Percentiles rank a stretch among this genome's conserved stretches.
These are phyloP conservation scores for Trematosphaeria pertusa DNA, from an alignment of 2,329 filamentous ascomycete genomes.

Conservation along the genomic window DNA sequence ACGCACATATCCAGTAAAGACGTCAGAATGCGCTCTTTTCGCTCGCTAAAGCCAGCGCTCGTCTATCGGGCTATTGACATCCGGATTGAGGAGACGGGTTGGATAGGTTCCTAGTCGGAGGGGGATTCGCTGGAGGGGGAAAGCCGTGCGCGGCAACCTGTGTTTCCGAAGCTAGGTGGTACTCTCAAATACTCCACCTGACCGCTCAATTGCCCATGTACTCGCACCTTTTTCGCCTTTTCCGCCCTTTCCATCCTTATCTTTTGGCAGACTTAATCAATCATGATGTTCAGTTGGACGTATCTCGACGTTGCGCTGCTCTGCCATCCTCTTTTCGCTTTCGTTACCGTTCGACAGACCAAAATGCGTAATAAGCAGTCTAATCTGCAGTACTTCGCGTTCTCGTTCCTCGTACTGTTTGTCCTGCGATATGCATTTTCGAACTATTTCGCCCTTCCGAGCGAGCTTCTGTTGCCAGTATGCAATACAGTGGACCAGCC, in stretches of 20 bases:
- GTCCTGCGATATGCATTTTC: conserved; percentile 30
- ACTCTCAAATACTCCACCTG: no score
- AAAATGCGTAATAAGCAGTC: conserved; percentile 32
- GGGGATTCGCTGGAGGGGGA: not conserved
- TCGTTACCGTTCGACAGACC: conserved; percentile 30
- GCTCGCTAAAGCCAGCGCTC: not conserved
- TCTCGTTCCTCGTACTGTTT: conserved; percentile 36
- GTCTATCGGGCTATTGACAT: conserved; percentile 2
- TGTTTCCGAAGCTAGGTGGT: not conserved
- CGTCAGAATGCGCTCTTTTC: conserved; percentile 2
- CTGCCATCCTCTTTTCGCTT: conserved; percentile 39
- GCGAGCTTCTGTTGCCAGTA: conserved; percentile 4
- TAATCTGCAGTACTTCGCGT: conserved; percentile 33
- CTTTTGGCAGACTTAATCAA: no score
- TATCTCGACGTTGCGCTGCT: conserved; percentile 41
- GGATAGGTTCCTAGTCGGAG: no score
- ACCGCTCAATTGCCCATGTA: no score
- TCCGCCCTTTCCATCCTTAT: no score
- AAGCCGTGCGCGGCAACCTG: not conserved
- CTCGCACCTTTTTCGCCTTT: no score
- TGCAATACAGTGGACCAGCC: conserved; percentile 44
- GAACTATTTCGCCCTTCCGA: conserved; percentile 15
- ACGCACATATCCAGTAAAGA: conserved; percentile 1
- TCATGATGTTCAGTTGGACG: conserved; percentile 8
- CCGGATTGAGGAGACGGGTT: not conserved